Percentiles rank a stretch among this genome's conserved stretches.
Evolutionary conservation across 768 basidiomycete genomes (phyloP).

Genomic region (Clitopilus hobsonii): DNA sequence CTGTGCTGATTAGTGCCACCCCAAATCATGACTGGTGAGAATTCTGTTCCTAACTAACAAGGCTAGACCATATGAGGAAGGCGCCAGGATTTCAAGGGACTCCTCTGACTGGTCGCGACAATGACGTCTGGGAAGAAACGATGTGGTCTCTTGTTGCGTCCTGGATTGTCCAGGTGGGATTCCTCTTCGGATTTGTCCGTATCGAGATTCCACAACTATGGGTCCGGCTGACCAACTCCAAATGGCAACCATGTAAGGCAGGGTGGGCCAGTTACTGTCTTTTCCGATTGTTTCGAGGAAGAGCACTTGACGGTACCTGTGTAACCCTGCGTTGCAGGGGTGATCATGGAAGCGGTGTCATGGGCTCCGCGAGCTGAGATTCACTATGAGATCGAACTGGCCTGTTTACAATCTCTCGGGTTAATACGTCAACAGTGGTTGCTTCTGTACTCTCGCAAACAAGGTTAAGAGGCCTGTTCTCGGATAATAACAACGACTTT

Average conservation of each 20-base stretch:
- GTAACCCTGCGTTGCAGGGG: slow-evolving; percentile 37
- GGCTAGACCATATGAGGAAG: neutral
- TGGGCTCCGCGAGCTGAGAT: slow-evolving; percentile 40
- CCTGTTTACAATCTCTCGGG: slow-evolving; percentile 34
- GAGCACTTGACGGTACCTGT: slow-evolving; percentile 40
- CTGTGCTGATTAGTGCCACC: neutral
- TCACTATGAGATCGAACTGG: slow-evolving; percentile 39
- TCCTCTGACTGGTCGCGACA: neutral
- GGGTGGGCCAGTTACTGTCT: slow-evolving; percentile 29
- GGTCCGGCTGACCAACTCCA: slow-evolving; percentile 30
- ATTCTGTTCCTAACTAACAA: neutral
- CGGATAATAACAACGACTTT: neutral
- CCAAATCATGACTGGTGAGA: neutral
- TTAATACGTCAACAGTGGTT: slow-evolving; percentile 42
- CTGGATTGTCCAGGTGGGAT: neutral
- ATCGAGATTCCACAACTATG: slow-evolving; percentile 41
- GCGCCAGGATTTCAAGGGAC: neutral
- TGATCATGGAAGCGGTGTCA: slow-evolving; percentile 37
- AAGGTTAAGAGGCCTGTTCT: slow-evolving; percentile 17
- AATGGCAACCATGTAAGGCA: slow-evolving; percentile 37
- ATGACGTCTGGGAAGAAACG: neutral
- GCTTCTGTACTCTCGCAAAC: slow-evolving; percentile 20
- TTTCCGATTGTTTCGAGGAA: slow-evolving; percentile 43
- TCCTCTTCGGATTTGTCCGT: slow-evolving; percentile 43
- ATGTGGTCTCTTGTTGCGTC: neutral